phyloP scores from a whole-genome alignment of 2,329 filamentous ascomycete genomes.

The Daldinia sp. region DNA sequence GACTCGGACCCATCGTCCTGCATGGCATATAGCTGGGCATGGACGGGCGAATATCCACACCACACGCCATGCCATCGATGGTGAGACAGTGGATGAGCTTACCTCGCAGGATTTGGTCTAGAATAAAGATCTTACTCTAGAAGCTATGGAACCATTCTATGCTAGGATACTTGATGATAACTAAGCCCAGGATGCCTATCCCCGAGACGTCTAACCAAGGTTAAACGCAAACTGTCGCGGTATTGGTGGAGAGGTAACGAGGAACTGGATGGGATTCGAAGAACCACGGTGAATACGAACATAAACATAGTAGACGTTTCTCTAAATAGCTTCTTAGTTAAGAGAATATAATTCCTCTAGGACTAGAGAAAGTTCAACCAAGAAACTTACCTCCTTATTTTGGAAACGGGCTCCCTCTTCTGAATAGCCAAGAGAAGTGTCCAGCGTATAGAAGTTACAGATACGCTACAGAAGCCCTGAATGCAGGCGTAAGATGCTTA shows the following conservation, averaged over 20 bases:
- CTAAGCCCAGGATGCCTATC: neutral
- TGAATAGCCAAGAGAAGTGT: neutral
- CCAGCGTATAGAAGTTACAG: neutral
- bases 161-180: neutral
- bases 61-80: neutral
- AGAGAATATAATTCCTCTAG: neutral
- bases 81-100: neutral
- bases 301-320: neutral
- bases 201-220: neutral
- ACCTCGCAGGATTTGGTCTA: neutral
- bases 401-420: neutral
- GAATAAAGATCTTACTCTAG: constrained; percentile 4
- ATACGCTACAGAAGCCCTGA: neutral
- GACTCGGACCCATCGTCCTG: constrained; percentile 5
- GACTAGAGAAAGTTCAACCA: neutral
- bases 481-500: neutral
- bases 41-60: neutral
- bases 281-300: neutral
- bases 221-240: neutral
- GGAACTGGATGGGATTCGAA: neutral
- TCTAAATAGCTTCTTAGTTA: neutral
- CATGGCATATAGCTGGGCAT: constrained; percentile 11
- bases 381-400: neutral
- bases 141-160: neutral
- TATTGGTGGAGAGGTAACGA: neutral